Base-by-base conservation (phyloP, 2,329 filamentous ascomycete genomes). In the Calonectria pseudoturangicola region DNA sequence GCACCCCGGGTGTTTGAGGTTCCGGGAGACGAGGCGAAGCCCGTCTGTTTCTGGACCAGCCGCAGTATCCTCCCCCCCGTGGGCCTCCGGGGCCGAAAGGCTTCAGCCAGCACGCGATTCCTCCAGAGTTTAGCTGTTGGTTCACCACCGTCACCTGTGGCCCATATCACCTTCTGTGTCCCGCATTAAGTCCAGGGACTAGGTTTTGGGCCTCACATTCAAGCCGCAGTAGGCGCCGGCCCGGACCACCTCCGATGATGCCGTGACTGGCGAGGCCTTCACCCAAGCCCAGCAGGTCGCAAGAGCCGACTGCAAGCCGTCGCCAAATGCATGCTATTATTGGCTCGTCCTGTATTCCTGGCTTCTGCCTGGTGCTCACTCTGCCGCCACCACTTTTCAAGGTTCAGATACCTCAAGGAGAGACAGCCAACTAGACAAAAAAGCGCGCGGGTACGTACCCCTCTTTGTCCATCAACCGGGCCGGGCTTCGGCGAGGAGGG, bases 191-290 rank as follows among this genome's bases (percentile, higher is more conserved):
- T 70, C 74, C 73, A 68, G 70, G 65, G 64, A 74, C 67, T 71
- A 71, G 54, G 45, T 70, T 66, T 72, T 73, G 72, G 74, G 56
- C 71, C 54, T 74, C 70, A 60, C 51, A 58, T 68, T 68, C 63
- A 72, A 79, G 77, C 77, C 78, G 78, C 78, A 80, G 79, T 76
- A 80, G 78, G 77, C 78, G 78, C 78, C 78, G 77, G 78, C 71
- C 78, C 78, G 78, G 77, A 75, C 77, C 77, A 79, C 73, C 68
- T 73, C 70, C 68, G 62, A 70, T 62, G 48, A 66, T 64, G 50
- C 73, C 70, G 73, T 72, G 25, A 58, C 66, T n/a, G 33, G 25
- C 54, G 54, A 60, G 54, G 54, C 54, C 54, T 60, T 60, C 54
- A 25, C 25, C 36, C 33, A 39, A 36, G 54, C 12, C 30, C 33